These are phyloP conservation scores for Starmerella scarabaei DNA, from an alignment of 805 yeast species.

Conservation along the genomic window DNA sequence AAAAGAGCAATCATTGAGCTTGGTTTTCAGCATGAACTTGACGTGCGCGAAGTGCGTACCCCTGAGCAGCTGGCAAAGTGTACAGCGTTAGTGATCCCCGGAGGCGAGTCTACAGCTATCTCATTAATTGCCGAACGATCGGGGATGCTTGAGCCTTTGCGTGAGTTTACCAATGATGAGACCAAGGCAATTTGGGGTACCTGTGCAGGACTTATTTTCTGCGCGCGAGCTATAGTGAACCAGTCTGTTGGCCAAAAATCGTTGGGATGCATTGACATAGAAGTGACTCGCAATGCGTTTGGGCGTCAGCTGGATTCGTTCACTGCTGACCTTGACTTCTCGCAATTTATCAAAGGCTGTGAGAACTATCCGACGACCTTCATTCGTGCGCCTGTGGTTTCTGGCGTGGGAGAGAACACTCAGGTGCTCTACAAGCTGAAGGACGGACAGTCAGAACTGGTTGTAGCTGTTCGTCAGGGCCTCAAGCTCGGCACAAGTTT, in stretches of 20 bases:
- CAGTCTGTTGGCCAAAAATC: constrained; percentile 38
- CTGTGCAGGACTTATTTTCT: constrained; percentile 67
- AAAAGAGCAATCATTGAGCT: constrained; percentile 29
- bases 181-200: constrained; percentile 68
- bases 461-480: constrained; percentile 66
- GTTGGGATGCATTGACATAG: constrained; percentile 52
- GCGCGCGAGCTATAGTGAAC: constrained; percentile 44
- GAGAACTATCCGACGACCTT: constrained; percentile 36
- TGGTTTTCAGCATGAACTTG: neutral
- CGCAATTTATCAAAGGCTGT: constrained; percentile 26
- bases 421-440: constrained; percentile 21
- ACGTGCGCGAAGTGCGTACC: constrained; percentile 37
- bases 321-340: constrained; percentile 34
- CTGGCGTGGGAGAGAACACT: constrained; percentile 18
- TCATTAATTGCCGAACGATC: constrained; percentile 58
- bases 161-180: constrained; percentile 35
- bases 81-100: constrained; percentile 55
- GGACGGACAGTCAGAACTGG: constrained; percentile 26
- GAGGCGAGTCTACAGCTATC: constrained; percentile 39
- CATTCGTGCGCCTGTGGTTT: constrained; percentile 65
- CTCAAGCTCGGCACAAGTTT: constrained; percentile 58
- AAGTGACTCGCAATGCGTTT: constrained; percentile 60
- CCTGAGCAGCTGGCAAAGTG: constrained; percentile 38
- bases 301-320: constrained; percentile 68
- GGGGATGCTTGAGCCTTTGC: constrained; percentile 42